These are phyloP conservation scores for Pseudopithomyces chartarum DNA, from an alignment of 2,329 filamentous ascomycete species.

Conservation along the genomic window DNA sequence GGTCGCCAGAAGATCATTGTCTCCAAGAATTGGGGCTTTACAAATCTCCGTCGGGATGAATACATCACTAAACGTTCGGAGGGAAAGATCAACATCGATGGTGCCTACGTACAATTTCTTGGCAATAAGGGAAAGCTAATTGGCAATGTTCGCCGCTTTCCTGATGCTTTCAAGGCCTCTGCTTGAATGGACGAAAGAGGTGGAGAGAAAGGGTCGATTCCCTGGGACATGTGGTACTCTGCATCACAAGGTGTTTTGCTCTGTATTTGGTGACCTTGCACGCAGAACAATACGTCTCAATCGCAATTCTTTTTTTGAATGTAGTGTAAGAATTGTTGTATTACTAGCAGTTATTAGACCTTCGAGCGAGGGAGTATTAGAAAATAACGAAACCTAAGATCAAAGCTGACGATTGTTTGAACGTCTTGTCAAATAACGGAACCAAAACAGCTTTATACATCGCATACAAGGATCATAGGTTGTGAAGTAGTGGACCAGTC, in stretches of 20 bases:
- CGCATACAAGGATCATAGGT: too few species aligned
- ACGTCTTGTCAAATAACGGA: too few species aligned
- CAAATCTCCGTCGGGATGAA: constrained; percentile 94
- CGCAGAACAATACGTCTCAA: too few species aligned
- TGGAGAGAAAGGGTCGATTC: constrained; percentile 29
- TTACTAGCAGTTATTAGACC: too few species aligned
- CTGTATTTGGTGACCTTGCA: too few species aligned
- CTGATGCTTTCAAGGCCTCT: constrained; percentile 74
- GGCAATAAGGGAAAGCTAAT: constrained; percentile 86
- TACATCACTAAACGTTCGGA: constrained; percentile 94
- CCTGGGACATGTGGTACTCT: constrained; percentile 41
- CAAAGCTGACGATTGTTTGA: too few species aligned
- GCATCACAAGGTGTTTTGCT: constrained; percentile 45
- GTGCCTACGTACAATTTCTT: constrained; percentile 99
- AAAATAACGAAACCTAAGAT: too few species aligned
- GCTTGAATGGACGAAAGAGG: constrained; percentile 21
- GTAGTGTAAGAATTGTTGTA: too few species aligned
- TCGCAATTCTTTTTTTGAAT: too few species aligned
- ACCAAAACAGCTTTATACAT: too few species aligned
- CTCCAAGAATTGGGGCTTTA: constrained; percentile 99
- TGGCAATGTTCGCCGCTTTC: constrained; percentile 93
- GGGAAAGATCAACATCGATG: constrained; percentile 93
- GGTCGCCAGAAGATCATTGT: constrained; percentile 99
- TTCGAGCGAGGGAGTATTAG: too few species aligned
- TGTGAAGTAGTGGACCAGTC: too few species aligned